Conservation (phyloP, 2,329 filamentous ascomycete species). For the Dactylellina cionopaga region DNA sequence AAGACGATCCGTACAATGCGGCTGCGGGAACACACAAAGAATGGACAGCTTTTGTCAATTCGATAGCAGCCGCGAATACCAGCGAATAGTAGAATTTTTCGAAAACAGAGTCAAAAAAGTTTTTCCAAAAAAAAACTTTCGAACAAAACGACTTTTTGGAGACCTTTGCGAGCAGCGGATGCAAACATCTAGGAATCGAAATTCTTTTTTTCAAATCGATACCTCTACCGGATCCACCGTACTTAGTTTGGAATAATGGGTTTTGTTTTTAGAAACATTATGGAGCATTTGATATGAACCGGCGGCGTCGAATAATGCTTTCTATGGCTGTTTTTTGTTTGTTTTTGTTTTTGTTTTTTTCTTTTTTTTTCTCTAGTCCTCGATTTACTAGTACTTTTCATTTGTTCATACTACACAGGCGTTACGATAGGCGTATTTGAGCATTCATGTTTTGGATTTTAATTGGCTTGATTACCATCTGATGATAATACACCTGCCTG, state of each 20-base stretch:
- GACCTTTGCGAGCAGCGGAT: neutral
- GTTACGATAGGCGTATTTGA: constrained; percentile 29
- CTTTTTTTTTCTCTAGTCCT: constrained; percentile 18
- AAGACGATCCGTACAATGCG: constrained; percentile 34
- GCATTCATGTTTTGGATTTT: constrained; percentile 1
- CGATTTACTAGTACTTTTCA: constrained; percentile 26
- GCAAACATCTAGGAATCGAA: constrained; percentile 7
- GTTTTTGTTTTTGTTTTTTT: neutral
- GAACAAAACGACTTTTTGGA: constrained; percentile 3
- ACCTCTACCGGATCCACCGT: constrained; percentile 32
- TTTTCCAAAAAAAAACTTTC: constrained; percentile 9
- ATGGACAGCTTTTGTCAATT: constrained; percentile 44
- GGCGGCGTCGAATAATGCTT: constrained; percentile 34
- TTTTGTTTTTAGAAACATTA: constrained; percentile 13
- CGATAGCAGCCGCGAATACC: constrained; percentile 14
- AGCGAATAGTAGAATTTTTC: constrained; percentile 2
- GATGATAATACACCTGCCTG: constrained; percentile 13
- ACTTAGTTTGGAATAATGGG: constrained; percentile 25
- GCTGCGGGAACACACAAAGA: constrained; percentile 38
- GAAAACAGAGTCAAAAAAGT: too few species aligned
- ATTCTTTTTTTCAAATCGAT: constrained; percentile 28
- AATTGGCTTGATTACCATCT: constrained; percentile 5
- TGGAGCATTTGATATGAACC: constrained; percentile 40
- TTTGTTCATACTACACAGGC: constrained; percentile 16
- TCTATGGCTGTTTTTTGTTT: constrained; percentile 32